phyloP scores from a whole-genome alignment of 176 grass and related monocot genomes.

The Thinopyrum elongatum region DNA sequence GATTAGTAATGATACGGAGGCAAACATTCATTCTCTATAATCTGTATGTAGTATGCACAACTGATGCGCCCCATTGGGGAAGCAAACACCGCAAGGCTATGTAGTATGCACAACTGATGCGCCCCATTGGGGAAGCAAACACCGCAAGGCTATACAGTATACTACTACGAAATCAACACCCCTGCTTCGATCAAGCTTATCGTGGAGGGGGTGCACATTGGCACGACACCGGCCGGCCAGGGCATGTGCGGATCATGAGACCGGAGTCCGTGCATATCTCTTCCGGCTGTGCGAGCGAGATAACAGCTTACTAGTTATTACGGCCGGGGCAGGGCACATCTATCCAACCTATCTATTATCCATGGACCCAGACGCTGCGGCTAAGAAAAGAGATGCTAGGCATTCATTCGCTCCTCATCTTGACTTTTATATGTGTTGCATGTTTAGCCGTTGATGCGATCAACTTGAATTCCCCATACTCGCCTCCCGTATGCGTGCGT shows the following conservation, averaged over 20 bases:
- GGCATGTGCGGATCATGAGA: slow-evolving; percentile 5
- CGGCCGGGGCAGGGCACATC: background rate
- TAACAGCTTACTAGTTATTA: slow-evolving; percentile 25
- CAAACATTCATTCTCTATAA: background rate
- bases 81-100: background rate
- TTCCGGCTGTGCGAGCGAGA: background rate
- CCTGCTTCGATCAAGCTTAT: background rate
- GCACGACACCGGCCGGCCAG: background rate
- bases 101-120: background rate
- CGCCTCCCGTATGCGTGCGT: background rate
- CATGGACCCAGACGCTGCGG: slow-evolving; percentile 2
- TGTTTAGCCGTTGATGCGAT: slow-evolving; percentile 26
- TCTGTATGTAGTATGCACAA: background rate
- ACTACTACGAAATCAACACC: too few relatives aligned
- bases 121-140: background rate
- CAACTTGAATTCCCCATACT: slow-evolving; percentile 11
- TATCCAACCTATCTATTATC: background rate
- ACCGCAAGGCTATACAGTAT: background rate
- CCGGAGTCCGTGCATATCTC: slow-evolving; percentile 22
- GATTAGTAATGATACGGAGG: slow-evolving; percentile 21
- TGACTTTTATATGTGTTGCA: background rate
- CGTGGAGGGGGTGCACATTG: slow-evolving; percentile 11
- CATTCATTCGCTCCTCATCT: slow-evolving; percentile 5
- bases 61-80: background rate
- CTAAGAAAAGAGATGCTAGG: background rate